phyloP scores from a whole-genome alignment of 164 flowering plant genomes.

The Umbilicus rupestris region DNA sequence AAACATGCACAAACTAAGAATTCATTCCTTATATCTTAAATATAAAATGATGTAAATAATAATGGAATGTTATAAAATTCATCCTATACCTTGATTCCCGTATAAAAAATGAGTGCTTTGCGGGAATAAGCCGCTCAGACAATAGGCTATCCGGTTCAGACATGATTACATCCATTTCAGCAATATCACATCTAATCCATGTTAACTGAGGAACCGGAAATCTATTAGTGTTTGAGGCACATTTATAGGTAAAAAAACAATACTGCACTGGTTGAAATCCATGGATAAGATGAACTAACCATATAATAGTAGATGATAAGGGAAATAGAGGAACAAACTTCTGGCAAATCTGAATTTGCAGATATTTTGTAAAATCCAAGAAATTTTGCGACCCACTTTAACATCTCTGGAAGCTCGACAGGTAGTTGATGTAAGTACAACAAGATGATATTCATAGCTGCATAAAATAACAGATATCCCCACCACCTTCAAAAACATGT shows the following conservation, averaged over 20 bases:
- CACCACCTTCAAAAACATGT: slow-evolving; percentile 24
- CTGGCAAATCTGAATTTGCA: slow-evolving; percentile 20
- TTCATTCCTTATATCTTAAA: background rate
- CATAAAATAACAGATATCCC: slow-evolving; percentile 20
- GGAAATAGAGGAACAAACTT: slow-evolving; percentile 21
- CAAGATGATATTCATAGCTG: slow-evolving; percentile 18
- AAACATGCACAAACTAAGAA: too few relatives aligned
- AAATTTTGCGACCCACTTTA: slow-evolving; percentile 14
- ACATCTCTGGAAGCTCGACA: slow-evolving; percentile 14
- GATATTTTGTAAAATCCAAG: slow-evolving; percentile 23
- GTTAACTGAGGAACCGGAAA: slow-evolving; percentile 16
- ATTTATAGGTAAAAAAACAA: background rate
- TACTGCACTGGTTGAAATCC: background rate
- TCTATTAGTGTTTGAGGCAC: background rate
- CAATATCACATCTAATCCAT: slow-evolving; percentile 21
- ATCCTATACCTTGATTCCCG: slow-evolving; percentile 53
- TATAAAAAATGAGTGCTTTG: slow-evolving; percentile 28
- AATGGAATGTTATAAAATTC: too few relatives aligned
- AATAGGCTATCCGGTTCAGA: slow-evolving; percentile 14
- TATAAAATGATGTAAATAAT: background rate
- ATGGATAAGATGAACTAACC: slow-evolving; percentile 13
- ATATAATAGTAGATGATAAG: slow-evolving; percentile 19
- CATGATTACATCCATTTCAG: slow-evolving; percentile 20
- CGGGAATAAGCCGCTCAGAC: slow-evolving; percentile 27
- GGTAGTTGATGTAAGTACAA: slow-evolving; percentile 25